These are phyloP conservation scores for Starmerella sp. DNA, from an alignment of 805 yeast species.

Conservation along the genomic window DNA sequence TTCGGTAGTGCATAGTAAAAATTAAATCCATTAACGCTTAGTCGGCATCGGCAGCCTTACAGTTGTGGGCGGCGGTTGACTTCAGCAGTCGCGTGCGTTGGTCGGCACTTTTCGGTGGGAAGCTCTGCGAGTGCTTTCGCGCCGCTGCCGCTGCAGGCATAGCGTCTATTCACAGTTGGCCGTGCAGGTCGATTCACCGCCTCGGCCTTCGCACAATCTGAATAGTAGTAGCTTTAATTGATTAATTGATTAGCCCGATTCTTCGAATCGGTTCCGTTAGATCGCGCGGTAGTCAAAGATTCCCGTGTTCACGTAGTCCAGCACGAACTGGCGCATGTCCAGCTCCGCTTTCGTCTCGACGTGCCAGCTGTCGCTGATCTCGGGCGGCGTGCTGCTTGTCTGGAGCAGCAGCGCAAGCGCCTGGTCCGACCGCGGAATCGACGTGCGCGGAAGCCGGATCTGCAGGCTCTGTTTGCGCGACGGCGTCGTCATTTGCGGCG, in stretches of 20 bases:
- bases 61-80: no score
- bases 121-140: no score
- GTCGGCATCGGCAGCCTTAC: no score
- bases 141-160: no score
- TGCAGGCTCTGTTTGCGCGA: background rate
- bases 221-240: no score
- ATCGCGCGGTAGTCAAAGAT: slow-evolving; percentile 1
- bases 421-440: slow-evolving; percentile 9
- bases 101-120: no score
- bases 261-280: slow-evolving; percentile 20
- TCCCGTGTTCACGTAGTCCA: slow-evolving; percentile 2
- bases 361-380: slow-evolving; percentile 12
- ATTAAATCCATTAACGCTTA: background rate
- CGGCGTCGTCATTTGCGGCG: background rate
- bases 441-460: slow-evolving; percentile 10
- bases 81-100: no score
- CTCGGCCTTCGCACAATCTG: no score
- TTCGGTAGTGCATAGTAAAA: background rate
- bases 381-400: slow-evolving; percentile 2
- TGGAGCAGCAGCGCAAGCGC: slow-evolving; percentile 15
- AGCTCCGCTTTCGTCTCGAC: background rate
- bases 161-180: no score
- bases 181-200: no score
- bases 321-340: slow-evolving; percentile 3
- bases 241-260: no score